Conservation (phyloP, 73 alveolate genomes). For the Tetrahymena borealis region DNA sequence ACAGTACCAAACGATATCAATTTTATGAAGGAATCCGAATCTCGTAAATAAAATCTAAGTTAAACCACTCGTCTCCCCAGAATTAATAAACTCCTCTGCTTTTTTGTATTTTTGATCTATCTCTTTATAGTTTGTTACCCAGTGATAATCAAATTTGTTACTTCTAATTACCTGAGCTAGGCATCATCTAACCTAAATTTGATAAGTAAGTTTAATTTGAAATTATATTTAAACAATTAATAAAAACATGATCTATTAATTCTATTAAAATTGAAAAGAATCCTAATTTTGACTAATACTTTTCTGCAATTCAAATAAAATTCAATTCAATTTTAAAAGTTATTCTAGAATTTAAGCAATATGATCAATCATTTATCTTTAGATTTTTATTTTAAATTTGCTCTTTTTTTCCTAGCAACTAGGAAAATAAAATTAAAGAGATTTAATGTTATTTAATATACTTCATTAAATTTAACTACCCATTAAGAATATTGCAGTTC, state of each 20-base stretch:
- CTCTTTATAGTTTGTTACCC: neutral
- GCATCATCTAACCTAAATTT: neutral
- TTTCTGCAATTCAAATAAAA: too few relatives aligned
- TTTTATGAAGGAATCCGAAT: neutral
- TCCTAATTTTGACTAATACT: too few relatives aligned
- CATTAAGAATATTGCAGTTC: neutral
- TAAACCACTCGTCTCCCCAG: neutral
- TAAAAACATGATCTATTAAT: too few relatives aligned
- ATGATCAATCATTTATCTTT: too few relatives aligned
- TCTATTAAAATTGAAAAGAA: too few relatives aligned
- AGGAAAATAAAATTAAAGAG: too few relatives aligned
- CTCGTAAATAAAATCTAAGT: neutral
- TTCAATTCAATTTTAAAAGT: too few relatives aligned
- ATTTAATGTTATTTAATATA: too few relatives aligned
- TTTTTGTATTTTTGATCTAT: neutral
- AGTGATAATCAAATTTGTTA: neutral
- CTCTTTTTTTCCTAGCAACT: too few relatives aligned
- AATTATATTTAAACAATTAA: neutral
- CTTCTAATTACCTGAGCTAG: neutral
- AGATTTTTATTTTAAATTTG: too few relatives aligned
- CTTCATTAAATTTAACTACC: neutral
- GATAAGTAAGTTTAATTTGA: neutral
- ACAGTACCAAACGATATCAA: neutral
- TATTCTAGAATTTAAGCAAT: too few relatives aligned
- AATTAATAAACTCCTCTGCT: neutral